Base-by-base conservation (phyloP, 768 basidiomycete genomes). In the Tephrocybe rancida region DNA sequence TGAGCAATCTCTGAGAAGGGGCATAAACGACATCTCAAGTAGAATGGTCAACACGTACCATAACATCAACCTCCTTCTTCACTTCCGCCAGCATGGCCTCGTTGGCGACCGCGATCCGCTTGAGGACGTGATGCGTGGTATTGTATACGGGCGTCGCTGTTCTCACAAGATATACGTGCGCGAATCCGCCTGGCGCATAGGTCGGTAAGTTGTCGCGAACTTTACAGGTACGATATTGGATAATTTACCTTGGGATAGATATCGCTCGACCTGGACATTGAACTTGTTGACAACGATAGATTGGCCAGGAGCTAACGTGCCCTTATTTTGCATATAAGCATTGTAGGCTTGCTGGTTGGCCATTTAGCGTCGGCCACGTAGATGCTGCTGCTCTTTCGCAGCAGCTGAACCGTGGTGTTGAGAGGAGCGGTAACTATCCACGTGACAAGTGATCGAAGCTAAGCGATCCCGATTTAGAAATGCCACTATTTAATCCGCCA, bases 11-110 rank as follows among this genome's bases (percentile, higher is more conserved):
- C 94, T 96, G 72, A 55, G 55, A 64, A 62, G 59, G 24, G 68
- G 51, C 55, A 60, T 72, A 62, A 71, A 68, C 57, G 53, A 58
- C 54, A 65, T 47, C 38, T 42, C 41, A 37, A 19, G 42, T 41
- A 45, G 55, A 32, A 53, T 46, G 35, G 38, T 16, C 30, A 50
- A 30, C 18, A 64, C 81, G 63, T 64, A 98, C 97, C 97, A 99
- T 99, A 59, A 98, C 92, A 64, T 98, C 95, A 41, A 99, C 97
- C 71, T 99, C 97, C 73, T 90, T 94, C 79, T 92, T 90, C 38
- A 98, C 96, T 63, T 97, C 95, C 11, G 86, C 82, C 51, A 98
- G 83, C 81, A 95, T 92, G 30, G 81, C 74, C 67, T 98, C 92
- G 67, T 88, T 92, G 22, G 91, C 81, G 41, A 98, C 95, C 19